Percentiles rank a stretch among this genome's conserved stretches.
phyloP scores from a whole-genome alignment of 306 rosid species.

The Fagus sylvatica region DNA sequence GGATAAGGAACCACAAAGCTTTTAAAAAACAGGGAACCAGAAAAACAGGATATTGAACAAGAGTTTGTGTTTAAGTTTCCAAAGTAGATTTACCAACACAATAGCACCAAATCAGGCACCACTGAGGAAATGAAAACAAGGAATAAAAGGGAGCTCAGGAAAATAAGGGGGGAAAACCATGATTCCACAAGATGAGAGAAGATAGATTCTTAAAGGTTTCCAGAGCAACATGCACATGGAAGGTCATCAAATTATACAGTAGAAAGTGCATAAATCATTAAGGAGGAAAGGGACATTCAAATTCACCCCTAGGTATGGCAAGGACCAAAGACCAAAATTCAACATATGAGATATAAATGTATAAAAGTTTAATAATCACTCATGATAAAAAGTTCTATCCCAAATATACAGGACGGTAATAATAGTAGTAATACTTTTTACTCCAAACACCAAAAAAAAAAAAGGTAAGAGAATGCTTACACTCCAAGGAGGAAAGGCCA shows the following conservation, averaged over 20 bases:
- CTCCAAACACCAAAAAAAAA: not conserved
- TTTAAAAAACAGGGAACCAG: not conserved
- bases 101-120: not conserved
- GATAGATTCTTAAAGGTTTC: not conserved
- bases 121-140: not conserved
- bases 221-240: not conserved
- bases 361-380: not conserved
- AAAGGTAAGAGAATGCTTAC: constrained; percentile 51
- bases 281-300: constrained; percentile 12
- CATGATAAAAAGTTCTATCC: constrained; percentile 10
- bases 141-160: not conserved
- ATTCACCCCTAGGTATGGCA: constrained; percentile 5
- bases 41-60: no score
- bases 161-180: not conserved
- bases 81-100: not conserved
- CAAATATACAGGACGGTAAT: not conserved
- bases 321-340: constrained; percentile 21
- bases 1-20: not conserved
- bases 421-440: not conserved
- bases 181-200: not conserved
- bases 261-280: not conserved
- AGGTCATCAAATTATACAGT: not conserved
- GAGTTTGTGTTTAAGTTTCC: no score
- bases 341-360: not conserved
- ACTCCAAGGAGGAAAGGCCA: constrained; percentile 99